Evolutionary conservation across 345 rosid species (phyloP).

Genomic region (Syzygium grande): DNA sequence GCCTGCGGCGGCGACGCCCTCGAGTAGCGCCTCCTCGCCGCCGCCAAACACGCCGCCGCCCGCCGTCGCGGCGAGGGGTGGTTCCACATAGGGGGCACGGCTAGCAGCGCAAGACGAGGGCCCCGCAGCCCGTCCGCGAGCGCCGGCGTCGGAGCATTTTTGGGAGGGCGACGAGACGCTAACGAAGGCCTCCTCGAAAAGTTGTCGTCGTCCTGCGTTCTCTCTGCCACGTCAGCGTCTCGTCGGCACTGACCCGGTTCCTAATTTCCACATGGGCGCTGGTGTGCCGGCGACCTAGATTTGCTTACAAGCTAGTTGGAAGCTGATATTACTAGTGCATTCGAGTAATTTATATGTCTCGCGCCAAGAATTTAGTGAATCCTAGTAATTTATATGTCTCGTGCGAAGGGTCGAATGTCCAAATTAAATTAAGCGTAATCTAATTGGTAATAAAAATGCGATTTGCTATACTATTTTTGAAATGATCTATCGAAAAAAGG

Average conservation of each 20-base stretch:
- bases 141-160: background rate
- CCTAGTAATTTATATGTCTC: background rate
- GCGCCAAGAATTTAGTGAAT: background rate
- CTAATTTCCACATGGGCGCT: too few relatives aligned
- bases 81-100: background rate
- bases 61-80: background rate
- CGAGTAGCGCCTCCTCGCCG: conserved; percentile 2
- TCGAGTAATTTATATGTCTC: background rate
- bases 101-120: background rate
- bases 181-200: background rate
- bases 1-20: conserved; percentile 6
- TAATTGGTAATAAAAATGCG: too few relatives aligned
- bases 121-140: background rate
- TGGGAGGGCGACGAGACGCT: background rate
- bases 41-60: background rate
- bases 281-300: too few relatives aligned
- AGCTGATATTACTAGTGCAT: background rate
- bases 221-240: background rate
- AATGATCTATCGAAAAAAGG: too few relatives aligned
- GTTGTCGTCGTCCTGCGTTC: background rate
- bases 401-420: background rate
- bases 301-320: too few relatives aligned
- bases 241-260: background rate
- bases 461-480: too few relatives aligned
- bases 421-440: background rate